phyloP scores from a whole-genome alignment of 2,329 filamentous ascomycete genomes.

The Lecanoromycetidae sp. region DNA sequence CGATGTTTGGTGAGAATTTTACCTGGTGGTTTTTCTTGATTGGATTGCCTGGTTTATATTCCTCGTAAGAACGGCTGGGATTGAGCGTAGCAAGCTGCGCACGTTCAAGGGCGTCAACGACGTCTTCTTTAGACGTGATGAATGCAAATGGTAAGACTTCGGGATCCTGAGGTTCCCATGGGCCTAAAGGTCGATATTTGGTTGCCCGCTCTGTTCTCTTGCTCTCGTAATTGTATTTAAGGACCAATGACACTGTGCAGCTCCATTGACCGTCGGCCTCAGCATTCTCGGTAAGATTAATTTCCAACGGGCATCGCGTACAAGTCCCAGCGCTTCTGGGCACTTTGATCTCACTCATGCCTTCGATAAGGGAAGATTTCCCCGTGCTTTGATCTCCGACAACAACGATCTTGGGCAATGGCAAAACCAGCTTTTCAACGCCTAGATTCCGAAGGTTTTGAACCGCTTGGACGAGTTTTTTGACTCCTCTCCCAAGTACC shows the following conservation, averaged over 20 bases:
- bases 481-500: conserved; percentile 22
- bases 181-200: conserved; percentile 45
- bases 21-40: conserved; percentile 33
- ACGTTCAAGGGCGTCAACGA: conserved; percentile 57
- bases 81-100: conserved; percentile 70
- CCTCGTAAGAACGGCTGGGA: conserved; percentile 41
- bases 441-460: conserved; percentile 57
- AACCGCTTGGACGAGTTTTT: conserved; percentile 29
- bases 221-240: conserved; percentile 47
- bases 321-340: conserved; percentile 62
- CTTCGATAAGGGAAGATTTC: conserved; percentile 58
- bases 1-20: conserved; percentile 71
- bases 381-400: conserved; percentile 78
- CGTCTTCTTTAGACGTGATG: conserved; percentile 47
- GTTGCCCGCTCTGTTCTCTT: conserved; percentile 30
- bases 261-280: conserved; percentile 42
- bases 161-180: conserved; percentile 45
- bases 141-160: conserved; percentile 49
- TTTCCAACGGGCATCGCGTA: conserved; percentile 69
- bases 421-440: conserved; percentile 54
- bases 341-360: conserved; percentile 53
- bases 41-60: conserved; percentile 41
- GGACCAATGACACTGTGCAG: conserved; percentile 54
- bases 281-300: conserved; percentile 50
- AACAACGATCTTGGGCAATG: conserved; percentile 66